A percentile compares a stretch with the other conserved stretches of the same genome.
phyloP scores from a whole-genome alignment of 441 rosid genomes.

The Pelargonium australe region DNA sequence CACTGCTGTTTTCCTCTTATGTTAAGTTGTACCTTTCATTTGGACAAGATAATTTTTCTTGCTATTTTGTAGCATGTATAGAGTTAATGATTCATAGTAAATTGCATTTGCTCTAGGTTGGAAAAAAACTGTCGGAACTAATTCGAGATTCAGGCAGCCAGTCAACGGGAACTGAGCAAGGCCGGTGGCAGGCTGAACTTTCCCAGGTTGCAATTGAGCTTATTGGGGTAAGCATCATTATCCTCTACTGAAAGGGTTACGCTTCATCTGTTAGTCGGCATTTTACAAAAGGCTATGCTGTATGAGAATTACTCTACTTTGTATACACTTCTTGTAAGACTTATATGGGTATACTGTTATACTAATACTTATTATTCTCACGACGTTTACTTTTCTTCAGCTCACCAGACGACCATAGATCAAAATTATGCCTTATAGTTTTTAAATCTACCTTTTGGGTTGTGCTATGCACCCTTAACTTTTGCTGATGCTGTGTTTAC shows the following conservation, averaged over 20 bases:
- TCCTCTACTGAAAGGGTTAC: constrained; percentile 4
- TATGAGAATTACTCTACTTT: not conserved
- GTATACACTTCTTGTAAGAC: not conserved
- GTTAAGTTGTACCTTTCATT: not conserved
- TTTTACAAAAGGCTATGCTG: not conserved
- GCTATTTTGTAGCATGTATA: not conserved
- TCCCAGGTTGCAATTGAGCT: constrained; percentile 96
- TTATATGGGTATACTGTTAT: too few relatives aligned
- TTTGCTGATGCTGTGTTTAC: not conserved
- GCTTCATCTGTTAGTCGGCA: too few relatives aligned
- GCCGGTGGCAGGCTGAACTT: constrained; percentile 96
- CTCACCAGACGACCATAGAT: not conserved
- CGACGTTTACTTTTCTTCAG: not conserved
- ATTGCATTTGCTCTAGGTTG: constrained; percentile 55
- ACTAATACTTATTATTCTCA: not conserved
- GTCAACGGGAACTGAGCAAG: constrained; percentile 74
- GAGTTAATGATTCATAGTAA: not conserved
- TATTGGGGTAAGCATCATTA: constrained; percentile 55
- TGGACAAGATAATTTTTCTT: not conserved
- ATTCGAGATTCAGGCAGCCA: constrained; percentile 92
- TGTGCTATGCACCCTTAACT: not conserved
- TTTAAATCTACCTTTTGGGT: not conserved
- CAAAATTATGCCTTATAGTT: not conserved
- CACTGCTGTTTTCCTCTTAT: not conserved
- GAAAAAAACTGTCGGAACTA: constrained; percentile 88